Percentiles rank a stretch among this genome's conserved stretches.
These are phyloP conservation scores for Rubroshorea leprosula DNA, from an alignment of 345 rosid species.

Conservation along the genomic window DNA sequence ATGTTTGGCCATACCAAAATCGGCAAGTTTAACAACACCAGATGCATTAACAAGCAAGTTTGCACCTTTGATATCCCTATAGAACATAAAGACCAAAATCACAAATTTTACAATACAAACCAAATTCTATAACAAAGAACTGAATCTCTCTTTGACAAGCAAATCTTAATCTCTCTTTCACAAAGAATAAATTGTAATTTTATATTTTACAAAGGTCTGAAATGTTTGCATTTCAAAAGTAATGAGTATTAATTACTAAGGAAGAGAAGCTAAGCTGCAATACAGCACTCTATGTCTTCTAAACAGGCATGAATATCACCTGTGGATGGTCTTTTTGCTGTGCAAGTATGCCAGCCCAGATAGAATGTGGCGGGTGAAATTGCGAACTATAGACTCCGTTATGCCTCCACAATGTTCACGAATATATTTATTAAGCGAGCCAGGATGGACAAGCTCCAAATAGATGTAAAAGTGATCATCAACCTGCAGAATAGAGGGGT, in stretches of 20 bases:
- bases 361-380: conserved; percentile 69
- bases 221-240: conserved; percentile 6
- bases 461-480: conserved; percentile 60
- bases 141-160: neutral
- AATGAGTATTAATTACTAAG: neutral
- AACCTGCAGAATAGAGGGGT: conserved; percentile 33
- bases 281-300: neutral
- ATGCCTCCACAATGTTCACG: conserved; percentile 51
- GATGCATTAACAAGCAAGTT: conserved; percentile 62
- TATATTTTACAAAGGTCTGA: neutral
- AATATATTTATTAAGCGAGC: conserved; percentile 52
- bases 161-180: too few relatives aligned
- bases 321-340: conserved; percentile 55
- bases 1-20: conserved; percentile 79
- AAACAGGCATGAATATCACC: conserved; percentile 27
- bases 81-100: conserved; percentile 16
- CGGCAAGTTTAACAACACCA: conserved; percentile 66
- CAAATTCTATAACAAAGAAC: conserved; percentile 2
- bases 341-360: conserved; percentile 60
- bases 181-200: too few relatives aligned
- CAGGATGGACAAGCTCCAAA: conserved; percentile 64
- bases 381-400: conserved; percentile 60
- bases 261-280: neutral
- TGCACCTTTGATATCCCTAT: conserved; percentile 77
- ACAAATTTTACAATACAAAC: conserved; percentile 1